Percentiles rank a stretch among this genome's conserved stretches.
Evolutionary conservation across 2,329 filamentous ascomycete genomes (phyloP).

Genomic region (Diaporthe amygdali): DNA sequence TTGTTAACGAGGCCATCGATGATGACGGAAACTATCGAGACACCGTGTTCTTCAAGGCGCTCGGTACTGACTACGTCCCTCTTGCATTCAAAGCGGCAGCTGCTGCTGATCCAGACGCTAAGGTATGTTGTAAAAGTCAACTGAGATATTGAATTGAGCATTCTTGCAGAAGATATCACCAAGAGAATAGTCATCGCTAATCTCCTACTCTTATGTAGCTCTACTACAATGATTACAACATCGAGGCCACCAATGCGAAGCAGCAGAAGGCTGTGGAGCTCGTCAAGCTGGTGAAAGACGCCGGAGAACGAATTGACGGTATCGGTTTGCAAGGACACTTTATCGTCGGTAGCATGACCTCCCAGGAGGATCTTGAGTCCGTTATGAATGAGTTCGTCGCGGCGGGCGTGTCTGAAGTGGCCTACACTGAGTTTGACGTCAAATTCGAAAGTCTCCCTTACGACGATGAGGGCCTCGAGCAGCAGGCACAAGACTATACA

Average conservation of each 20-base stretch:
- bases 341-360: slow-evolving; percentile 55
- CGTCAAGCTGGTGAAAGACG: slow-evolving; percentile 48
- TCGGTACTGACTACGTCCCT: slow-evolving; percentile 63
- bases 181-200: background rate
- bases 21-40: slow-evolving; percentile 61
- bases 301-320: slow-evolving; percentile 62
- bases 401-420: slow-evolving; percentile 57
- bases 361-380: slow-evolving; percentile 46
- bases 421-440: slow-evolving; percentile 67
- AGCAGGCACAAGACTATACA: slow-evolving; percentile 54
- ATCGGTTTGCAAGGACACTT: slow-evolving; percentile 68
- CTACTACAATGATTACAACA: slow-evolving; percentile 55
- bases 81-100: slow-evolving; percentile 62
- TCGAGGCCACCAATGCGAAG: slow-evolving; percentile 58
- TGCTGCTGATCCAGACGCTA: slow-evolving; percentile 52
- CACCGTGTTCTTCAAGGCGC: slow-evolving; percentile 57
- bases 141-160: background rate
- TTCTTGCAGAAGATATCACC: background rate
- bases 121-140: background rate
- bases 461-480: slow-evolving; percentile 41
- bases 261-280: slow-evolving; percentile 48
- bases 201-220: slow-evolving; percentile 48
- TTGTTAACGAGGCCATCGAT: slow-evolving; percentile 67
- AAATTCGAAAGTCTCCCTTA: slow-evolving; percentile 47
- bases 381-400: slow-evolving; percentile 56